A percentile compares a stretch with the other conserved stretches of the same genome.
phyloP scores from a whole-genome alignment of 2,329 filamentous ascomycete genomes.

The Aotearoamyces nothofagi region DNA sequence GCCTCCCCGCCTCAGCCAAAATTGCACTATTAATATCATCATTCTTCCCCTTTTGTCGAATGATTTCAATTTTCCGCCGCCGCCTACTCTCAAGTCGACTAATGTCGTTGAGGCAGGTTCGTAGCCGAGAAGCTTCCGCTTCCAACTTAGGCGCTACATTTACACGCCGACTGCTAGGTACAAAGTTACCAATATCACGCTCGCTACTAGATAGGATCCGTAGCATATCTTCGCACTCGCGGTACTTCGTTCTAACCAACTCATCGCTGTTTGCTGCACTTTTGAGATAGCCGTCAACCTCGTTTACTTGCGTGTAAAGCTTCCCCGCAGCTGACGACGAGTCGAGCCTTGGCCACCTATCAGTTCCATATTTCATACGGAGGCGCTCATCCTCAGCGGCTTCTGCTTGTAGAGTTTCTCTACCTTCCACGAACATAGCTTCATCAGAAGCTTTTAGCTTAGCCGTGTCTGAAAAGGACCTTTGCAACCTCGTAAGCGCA shows the following conservation, averaged over 20 bases:
- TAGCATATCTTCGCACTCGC: conserved; percentile 59
- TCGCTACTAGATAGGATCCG: conserved; percentile 66
- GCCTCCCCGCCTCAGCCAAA: conserved; percentile 63
- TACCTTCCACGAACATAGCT: conserved; percentile 69
- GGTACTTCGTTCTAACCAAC: conserved; percentile 56
- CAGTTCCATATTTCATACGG: conserved; percentile 68
- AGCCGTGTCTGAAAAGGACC: conserved; percentile 75
- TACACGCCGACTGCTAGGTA: conserved; percentile 69
- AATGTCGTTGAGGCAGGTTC: conserved; percentile 73
- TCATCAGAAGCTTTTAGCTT: conserved; percentile 74
- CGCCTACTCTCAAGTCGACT: conserved; percentile 68
- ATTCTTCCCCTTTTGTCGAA: conserved; percentile 64
- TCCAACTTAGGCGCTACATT: conserved; percentile 72
- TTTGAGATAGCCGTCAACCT: conserved; percentile 79
- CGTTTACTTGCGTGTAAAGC: conserved; percentile 25
- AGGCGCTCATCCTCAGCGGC: conserved; percentile 69
- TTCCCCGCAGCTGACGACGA: conserved; percentile 49
- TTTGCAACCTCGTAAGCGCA: conserved; percentile 60
- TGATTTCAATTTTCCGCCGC: conserved; percentile 60
- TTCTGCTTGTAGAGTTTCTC: conserved; percentile 62
- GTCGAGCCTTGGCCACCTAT: conserved; percentile 61
- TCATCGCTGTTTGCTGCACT: conserved; percentile 51
- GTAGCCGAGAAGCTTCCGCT: conserved; percentile 59
- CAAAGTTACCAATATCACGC: conserved; percentile 69
- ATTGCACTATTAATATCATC: conserved; percentile 86